These are phyloP conservation scores for Trypanosoma vivax DNA, from an alignment of 208 protist genomes.

Conservation along the genomic window DNA sequence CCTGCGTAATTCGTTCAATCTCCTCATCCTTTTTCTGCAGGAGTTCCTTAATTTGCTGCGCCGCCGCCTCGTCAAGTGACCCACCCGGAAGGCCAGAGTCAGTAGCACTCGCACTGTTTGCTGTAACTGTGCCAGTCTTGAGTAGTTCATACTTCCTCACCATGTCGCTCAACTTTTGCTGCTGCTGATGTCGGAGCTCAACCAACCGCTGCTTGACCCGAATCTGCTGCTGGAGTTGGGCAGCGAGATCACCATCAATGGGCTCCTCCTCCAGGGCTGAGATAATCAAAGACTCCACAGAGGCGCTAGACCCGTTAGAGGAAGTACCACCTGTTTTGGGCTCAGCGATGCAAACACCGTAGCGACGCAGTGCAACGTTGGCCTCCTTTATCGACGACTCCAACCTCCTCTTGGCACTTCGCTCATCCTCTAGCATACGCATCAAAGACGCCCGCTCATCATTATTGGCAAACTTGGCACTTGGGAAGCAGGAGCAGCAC, in stretches of 20 bases:
- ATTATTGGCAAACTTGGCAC: slow-evolving; percentile 4
- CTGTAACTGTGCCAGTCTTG: slow-evolving; percentile 70
- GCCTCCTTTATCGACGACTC: slow-evolving; percentile 70
- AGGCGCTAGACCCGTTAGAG: background rate
- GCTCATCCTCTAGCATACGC: slow-evolving; percentile 53
- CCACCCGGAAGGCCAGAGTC: slow-evolving; percentile 6
- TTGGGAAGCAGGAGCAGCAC: slow-evolving; percentile 1
- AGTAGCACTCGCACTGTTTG: slow-evolving; percentile 19
- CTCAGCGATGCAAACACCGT: slow-evolving; percentile 71
- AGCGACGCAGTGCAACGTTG: slow-evolving; percentile 77
- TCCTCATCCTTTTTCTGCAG: slow-evolving; percentile 84
- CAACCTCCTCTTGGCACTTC: slow-evolving; percentile 35
- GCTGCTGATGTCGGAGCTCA: slow-evolving; percentile 81
- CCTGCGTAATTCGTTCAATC: slow-evolving; percentile 55
- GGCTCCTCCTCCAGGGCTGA: slow-evolving; percentile 56
- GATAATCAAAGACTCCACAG: slow-evolving; percentile 60
- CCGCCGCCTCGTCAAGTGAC: slow-evolving; percentile 48
- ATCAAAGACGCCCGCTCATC: slow-evolving; percentile 31
- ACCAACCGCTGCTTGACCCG: slow-evolving; percentile 81
- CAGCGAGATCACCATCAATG: slow-evolving; percentile 68
- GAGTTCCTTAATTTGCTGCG: slow-evolving; percentile 63
- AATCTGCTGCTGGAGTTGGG: slow-evolving; percentile 84
- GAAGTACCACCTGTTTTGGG: slow-evolving; percentile 22
- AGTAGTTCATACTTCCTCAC: slow-evolving; percentile 84
- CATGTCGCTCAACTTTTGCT: slow-evolving; percentile 75